Percentiles rank a stretch among this genome's conserved stretches.
Evolutionary conservation across 768 basidiomycete genomes (phyloP).

Genomic region (Cystofilobasidium macerans): DNA sequence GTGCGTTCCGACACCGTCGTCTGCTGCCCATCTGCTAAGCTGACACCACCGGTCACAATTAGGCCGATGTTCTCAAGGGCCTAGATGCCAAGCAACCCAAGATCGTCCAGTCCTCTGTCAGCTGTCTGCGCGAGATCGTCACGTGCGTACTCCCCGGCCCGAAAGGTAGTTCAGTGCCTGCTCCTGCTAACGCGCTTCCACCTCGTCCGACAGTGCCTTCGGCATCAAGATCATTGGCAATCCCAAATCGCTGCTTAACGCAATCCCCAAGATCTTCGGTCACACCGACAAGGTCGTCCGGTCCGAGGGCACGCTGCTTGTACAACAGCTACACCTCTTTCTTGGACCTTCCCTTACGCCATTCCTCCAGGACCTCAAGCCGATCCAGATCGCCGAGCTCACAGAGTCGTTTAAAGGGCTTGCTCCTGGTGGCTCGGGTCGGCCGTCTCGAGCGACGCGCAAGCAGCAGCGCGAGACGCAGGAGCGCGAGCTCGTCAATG

Average conservation of each 20-base stretch:
- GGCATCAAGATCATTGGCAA: constrained; percentile 54
- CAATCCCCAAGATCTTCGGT: constrained; percentile 81
- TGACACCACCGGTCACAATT: constrained; percentile 2
- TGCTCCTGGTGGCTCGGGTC: constrained; percentile 63
- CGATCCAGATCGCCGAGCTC: constrained; percentile 90
- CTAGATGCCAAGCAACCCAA: constrained; percentile 90
- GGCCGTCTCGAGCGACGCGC: constrained; percentile 67
- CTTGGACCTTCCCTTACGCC: constrained; percentile 74
- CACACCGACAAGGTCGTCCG: constrained; percentile 94
- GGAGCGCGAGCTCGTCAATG: constrained; percentile 40
- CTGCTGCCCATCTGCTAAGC: background rate
- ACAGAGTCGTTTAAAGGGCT: constrained; percentile 77
- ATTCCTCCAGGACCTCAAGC: constrained; percentile 80
- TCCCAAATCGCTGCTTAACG: constrained; percentile 63
- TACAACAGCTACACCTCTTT: constrained; percentile 68
- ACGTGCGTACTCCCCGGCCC: constrained; percentile 59
- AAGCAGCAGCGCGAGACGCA: constrained; percentile 51
- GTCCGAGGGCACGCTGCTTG: constrained; percentile 70
- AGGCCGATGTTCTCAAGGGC: constrained; percentile 74
- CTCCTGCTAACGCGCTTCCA: background rate
- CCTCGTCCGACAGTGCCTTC: constrained; percentile 49
- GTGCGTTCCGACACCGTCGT: constrained; percentile 48
- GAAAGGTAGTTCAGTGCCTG: no score
- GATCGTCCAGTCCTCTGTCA: constrained; percentile 65
- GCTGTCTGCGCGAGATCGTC: constrained; percentile 69